Conservation (phyloP, 176 grass and related monocot species). For the Oryza nivara region DNA sequence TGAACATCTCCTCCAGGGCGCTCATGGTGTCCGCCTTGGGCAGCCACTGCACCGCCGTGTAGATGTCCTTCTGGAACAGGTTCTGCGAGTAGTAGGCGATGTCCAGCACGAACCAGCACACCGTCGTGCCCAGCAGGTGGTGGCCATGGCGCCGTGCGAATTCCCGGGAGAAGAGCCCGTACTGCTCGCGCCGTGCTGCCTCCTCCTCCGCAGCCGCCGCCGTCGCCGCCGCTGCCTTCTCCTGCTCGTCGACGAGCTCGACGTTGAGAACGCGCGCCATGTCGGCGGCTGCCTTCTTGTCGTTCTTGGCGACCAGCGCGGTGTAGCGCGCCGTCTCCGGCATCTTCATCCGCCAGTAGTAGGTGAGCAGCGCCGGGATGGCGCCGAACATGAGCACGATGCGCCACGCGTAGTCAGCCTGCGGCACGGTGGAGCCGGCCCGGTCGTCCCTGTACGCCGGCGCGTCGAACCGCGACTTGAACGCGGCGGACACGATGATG, state of each 20-base stretch:
- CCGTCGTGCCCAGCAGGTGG: constrained; percentile 3
- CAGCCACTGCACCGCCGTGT: constrained; percentile 26
- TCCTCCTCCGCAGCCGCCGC: background rate
- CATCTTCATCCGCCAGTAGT: constrained; percentile 76
- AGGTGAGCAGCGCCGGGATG: constrained; percentile 60
- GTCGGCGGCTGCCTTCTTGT: constrained; percentile 68
- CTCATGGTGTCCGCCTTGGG: constrained; percentile 15
- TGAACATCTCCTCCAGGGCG: background rate
- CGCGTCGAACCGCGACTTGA: constrained; percentile 43
- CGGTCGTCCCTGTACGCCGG: constrained; percentile 43
- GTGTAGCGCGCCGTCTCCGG: constrained; percentile 76
- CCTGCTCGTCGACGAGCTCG: background rate
- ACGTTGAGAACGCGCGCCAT: constrained; percentile 46
- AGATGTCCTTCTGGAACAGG: constrained; percentile 79
- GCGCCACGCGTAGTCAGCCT: constrained; percentile 56
- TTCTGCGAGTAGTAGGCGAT: constrained; percentile 75
- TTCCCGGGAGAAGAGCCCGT: background rate
- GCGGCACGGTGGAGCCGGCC: constrained; percentile 40
- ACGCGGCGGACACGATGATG: constrained; percentile 57
- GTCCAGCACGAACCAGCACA: constrained; percentile 64
- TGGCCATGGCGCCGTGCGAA: background rate
- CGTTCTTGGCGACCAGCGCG: constrained; percentile 58
- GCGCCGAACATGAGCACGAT: constrained; percentile 63
- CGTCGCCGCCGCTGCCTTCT: background rate
- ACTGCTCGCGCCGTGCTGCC: background rate